Evolutionary conservation across 495 filamentous ascomycete genomes (phyloP).

Genomic region (Neurospora terricola): DNA sequence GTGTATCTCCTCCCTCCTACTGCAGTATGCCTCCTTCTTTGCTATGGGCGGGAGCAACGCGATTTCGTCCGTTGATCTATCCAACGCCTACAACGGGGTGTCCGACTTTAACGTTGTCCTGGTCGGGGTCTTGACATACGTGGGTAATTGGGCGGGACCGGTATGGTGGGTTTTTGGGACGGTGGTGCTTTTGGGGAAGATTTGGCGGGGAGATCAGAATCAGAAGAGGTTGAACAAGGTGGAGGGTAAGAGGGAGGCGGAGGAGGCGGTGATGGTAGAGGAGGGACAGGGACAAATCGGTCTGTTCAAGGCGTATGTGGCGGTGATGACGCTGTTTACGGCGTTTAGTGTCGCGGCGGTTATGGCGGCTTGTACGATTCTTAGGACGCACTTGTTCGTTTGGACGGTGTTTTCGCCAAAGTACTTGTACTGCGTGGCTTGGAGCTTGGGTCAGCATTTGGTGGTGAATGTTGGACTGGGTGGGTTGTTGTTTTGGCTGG

Average conservation of each 20-base stretch:
- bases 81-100: constrained; percentile 76
- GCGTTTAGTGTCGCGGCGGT: constrained; percentile 53
- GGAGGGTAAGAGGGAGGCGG: constrained; percentile 3
- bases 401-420: constrained; percentile 99
- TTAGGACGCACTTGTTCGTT: constrained; percentile 89
- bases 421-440: constrained; percentile 83
- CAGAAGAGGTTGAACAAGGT: background rate
- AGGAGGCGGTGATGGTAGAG: background rate
- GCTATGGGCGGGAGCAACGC: constrained; percentile 86
- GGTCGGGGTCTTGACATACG: constrained; percentile 73
- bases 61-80: constrained; percentile 79
- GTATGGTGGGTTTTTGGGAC: constrained; percentile 73
- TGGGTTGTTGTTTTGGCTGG: constrained; percentile 45
- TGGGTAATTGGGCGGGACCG: constrained; percentile 84
- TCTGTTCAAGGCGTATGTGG: constrained; percentile 38
- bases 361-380: constrained; percentile 76
- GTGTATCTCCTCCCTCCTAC: constrained; percentile 52
- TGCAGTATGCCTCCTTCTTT: constrained; percentile 76
- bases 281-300: background rate
- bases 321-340: constrained; percentile 56
- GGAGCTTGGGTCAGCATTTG: constrained; percentile 75
- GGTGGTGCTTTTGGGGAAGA: constrained; percentile 40
- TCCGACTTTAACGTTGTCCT: constrained; percentile 53
- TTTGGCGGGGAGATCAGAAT: background rate
- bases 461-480: constrained; percentile 52